Evolutionary conservation across 768 basidiomycete species (phyloP).

Genomic region (Kwoniella heveanensis): DNA sequence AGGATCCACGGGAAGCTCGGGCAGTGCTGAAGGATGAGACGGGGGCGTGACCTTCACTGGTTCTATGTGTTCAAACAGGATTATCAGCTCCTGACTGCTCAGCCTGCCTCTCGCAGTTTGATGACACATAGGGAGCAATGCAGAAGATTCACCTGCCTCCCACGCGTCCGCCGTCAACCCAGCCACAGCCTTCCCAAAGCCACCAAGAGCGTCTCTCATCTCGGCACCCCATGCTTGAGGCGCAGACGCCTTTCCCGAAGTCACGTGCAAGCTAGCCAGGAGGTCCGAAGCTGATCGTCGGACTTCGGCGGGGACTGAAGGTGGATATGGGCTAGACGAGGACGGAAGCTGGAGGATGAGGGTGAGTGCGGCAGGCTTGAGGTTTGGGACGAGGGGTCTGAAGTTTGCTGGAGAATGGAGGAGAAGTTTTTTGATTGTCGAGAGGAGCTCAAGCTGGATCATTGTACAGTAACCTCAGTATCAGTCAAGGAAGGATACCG

Average conservation of each 20-base stretch:
- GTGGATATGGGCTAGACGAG: constrained; percentile 6
- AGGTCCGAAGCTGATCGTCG: constrained; percentile 24
- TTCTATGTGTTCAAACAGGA: too few relatives aligned
- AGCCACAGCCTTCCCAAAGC: constrained; percentile 26
- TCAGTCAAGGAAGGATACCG: not conserved
- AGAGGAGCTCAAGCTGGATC: constrained; percentile 29
- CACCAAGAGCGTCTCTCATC: constrained; percentile 42
- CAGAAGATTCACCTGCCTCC: constrained; percentile 34
- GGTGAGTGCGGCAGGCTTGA: constrained; percentile 31
- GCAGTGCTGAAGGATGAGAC: constrained; percentile 18
- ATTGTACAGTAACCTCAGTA: not conserved
- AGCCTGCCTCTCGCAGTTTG: not conserved
- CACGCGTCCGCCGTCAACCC: constrained; percentile 38
- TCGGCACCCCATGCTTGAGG: constrained; percentile 35
- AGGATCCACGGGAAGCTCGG: constrained; percentile 35
- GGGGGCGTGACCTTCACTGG: constrained; percentile 21
- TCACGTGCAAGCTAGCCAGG: constrained; percentile 34
- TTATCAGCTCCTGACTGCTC: too few relatives aligned
- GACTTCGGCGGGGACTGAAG: constrained; percentile 16
- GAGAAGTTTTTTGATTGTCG: constrained; percentile 34
- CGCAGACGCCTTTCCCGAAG: constrained; percentile 36
- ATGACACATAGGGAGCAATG: too few relatives aligned
- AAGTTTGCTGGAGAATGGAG: constrained; percentile 49
- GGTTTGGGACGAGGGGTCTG: constrained; percentile 45
- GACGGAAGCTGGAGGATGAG: constrained; percentile 31